Evolutionary conservation across 192 early-diverging fungal species (phyloP).

Genomic region (Rhizoclosmatium globosum): DNA sequence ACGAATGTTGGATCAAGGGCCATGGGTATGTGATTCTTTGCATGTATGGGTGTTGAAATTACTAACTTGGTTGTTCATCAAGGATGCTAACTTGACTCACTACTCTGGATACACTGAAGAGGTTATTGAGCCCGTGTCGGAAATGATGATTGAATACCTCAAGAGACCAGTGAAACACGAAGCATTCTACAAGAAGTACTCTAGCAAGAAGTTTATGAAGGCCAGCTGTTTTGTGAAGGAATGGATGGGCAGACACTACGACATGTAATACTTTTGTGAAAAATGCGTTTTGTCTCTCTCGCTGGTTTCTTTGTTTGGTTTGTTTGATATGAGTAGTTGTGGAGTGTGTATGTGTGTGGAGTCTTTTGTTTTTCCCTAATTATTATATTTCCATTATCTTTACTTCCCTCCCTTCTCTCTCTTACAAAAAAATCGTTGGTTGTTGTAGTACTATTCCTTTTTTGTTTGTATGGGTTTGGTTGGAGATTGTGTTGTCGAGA

Average conservation of each 20-base stretch:
- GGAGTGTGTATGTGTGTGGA: too few relatives aligned
- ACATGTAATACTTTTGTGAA: background rate
- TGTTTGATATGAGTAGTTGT: too few relatives aligned
- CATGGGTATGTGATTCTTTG: constrained; percentile 69
- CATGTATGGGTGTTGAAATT: background rate
- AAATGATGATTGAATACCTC: constrained; percentile 79
- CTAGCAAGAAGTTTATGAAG: constrained; percentile 79
- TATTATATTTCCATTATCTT: too few relatives aligned
- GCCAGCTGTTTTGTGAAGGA: constrained; percentile 83
- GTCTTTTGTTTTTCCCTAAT: too few relatives aligned
- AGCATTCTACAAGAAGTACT: constrained; percentile 87
- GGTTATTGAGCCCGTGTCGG: constrained; percentile 68
- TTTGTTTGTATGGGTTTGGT: too few relatives aligned
- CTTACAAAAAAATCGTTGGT: too few relatives aligned
- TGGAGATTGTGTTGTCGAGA: too few relatives aligned
- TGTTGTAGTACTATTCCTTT: too few relatives aligned
- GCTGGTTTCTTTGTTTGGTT: too few relatives aligned
- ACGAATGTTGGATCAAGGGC: constrained; percentile 74
- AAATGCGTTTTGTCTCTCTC: background rate
- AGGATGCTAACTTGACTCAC: constrained; percentile 73
- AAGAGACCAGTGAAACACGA: constrained; percentile 59
- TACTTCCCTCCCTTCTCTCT: too few relatives aligned
- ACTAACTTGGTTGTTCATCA: constrained; percentile 6
- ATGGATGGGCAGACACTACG: constrained; percentile 70
- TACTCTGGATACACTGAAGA: constrained; percentile 83